A percentile compares a stretch with the other conserved stretches of the same genome.
phyloP scores from a whole-genome alignment of 2,329 filamentous ascomycete species.

The Didymella keratinophila region DNA sequence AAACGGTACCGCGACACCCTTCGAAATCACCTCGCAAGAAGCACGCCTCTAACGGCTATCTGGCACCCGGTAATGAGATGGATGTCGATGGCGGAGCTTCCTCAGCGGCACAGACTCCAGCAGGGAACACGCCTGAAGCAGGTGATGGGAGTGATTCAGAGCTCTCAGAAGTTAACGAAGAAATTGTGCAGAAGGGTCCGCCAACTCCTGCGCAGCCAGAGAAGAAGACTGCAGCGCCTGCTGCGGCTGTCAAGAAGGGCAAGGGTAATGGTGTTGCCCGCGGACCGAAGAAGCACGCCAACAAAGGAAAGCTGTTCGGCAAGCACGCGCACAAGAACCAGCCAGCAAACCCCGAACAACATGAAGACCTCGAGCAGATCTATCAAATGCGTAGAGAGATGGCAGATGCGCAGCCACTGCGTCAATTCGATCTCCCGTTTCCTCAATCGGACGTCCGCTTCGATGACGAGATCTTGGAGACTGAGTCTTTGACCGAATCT shows the following conservation, averaged over 20 bases:
- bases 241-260: constrained; percentile 36
- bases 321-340: constrained; percentile 43
- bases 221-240: constrained; percentile 31
- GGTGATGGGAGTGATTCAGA: constrained; percentile 46
- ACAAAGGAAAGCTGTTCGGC: constrained; percentile 40
- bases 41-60: constrained; percentile 31
- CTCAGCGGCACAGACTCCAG: constrained; percentile 38
- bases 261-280: constrained; percentile 39
- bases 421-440: constrained; percentile 32
- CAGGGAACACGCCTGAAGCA: constrained; percentile 38
- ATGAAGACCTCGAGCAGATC: constrained; percentile 37
- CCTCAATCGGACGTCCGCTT: constrained; percentile 46
- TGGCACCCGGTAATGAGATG: constrained; percentile 27
- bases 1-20: constrained; percentile 36
- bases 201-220: constrained; percentile 41
- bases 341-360: constrained; percentile 37
- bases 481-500: constrained; percentile 48
- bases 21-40: constrained; percentile 47
- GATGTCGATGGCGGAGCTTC: constrained; percentile 37
- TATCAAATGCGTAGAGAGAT: constrained; percentile 37
- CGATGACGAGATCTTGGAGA: constrained; percentile 48
- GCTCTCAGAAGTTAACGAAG: constrained; percentile 50
- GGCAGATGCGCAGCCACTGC: constrained; percentile 36
- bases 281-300: constrained; percentile 44
- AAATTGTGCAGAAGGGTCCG: constrained; percentile 47